These are phyloP conservation scores for Byssochlamys sp. DNA, from an alignment of 2,329 filamentous ascomycete genomes.

Conservation along the genomic window DNA sequence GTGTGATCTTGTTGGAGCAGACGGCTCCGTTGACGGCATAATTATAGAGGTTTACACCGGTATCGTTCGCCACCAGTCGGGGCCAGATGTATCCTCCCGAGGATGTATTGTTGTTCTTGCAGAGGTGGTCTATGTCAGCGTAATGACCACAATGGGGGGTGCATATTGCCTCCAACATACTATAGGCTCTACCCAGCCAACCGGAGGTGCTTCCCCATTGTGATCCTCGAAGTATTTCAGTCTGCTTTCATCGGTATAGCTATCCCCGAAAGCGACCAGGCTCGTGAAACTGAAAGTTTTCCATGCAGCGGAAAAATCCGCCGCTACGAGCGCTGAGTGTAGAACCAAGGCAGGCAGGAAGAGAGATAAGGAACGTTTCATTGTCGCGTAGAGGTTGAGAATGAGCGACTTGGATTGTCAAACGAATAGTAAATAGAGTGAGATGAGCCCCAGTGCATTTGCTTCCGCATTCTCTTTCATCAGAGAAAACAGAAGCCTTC, in stretches of 20 bases:
- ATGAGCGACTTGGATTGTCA: neutral
- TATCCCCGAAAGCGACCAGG: conserved; percentile 63
- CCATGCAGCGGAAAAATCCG: conserved; percentile 9
- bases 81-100: conserved; percentile 63
- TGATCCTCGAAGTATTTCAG: conserved; percentile 53
- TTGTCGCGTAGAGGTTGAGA: neutral
- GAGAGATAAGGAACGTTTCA: neutral
- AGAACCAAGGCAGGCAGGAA: neutral
- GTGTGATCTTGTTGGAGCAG: conserved; percentile 60
- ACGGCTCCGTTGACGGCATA: conserved; percentile 66
- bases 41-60: conserved; percentile 47
- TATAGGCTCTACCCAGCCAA: conserved; percentile 46
- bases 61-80: conserved; percentile 53
- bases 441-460: neutral
- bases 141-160: neutral
- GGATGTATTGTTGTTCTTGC: conserved; percentile 43
- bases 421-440: neutral
- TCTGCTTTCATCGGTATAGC: conserved; percentile 65
- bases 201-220: conserved; percentile 52
- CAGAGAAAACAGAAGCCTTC: neutral
- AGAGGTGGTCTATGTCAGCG: neutral
- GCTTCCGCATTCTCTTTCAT: neutral
- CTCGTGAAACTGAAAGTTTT: conserved; percentile 46
- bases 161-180: conserved; percentile 18
- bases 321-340: neutral